Evolutionary conservation across 2,329 filamentous ascomycete genomes (phyloP).

Genomic region (Esteya vermicola): DNA sequence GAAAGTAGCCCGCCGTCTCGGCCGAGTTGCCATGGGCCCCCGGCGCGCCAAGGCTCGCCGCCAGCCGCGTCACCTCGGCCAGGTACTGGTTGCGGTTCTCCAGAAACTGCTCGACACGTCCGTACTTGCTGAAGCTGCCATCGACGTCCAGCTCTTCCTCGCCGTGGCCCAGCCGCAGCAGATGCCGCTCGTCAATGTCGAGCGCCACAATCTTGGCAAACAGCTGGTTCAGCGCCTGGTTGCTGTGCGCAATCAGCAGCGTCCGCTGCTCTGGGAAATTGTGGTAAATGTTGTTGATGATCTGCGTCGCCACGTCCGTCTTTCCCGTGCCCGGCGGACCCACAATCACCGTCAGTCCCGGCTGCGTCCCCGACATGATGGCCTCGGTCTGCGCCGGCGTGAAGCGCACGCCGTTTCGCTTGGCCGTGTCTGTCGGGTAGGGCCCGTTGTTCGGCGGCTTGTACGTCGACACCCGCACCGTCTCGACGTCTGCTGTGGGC

Average conservation of each 20-base stretch:
- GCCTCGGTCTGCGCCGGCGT: conserved; percentile 86
- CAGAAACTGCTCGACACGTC: conserved; percentile 86
- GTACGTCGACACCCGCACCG: conserved; percentile 77
- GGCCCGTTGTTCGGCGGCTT: conserved; percentile 78
- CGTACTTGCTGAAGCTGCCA: conserved; percentile 82
- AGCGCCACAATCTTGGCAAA: conserved; percentile 96
- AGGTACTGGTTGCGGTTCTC: conserved; percentile 72
- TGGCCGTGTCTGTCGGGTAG: conserved; percentile 73
- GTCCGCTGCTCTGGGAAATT: conserved; percentile 92
- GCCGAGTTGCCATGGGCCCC: conserved; percentile 94
- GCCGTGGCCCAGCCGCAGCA: conserved; percentile 83
- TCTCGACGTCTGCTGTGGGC: conserved; percentile 47
- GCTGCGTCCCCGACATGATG: conserved; percentile 85
- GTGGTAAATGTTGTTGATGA: conserved; percentile 98
- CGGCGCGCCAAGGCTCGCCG: conserved; percentile 69
- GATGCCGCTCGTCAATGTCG: conserved; percentile 88
- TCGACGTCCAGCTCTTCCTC: conserved; percentile 87
- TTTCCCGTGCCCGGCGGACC: conserved; percentile 95
- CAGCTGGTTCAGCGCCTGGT: conserved; percentile 91
- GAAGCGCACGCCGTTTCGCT: conserved; percentile 71
- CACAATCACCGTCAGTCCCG: conserved; percentile 84
- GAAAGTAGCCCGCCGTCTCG: conserved; percentile 95
- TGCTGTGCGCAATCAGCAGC: conserved; percentile 86
- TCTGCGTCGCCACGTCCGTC: conserved; percentile 96
- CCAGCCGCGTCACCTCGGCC: conserved; percentile 72